Evolutionary conservation across 768 basidiomycete genomes (phyloP).

Genomic region (Pleurotus salmoneostramineus): DNA sequence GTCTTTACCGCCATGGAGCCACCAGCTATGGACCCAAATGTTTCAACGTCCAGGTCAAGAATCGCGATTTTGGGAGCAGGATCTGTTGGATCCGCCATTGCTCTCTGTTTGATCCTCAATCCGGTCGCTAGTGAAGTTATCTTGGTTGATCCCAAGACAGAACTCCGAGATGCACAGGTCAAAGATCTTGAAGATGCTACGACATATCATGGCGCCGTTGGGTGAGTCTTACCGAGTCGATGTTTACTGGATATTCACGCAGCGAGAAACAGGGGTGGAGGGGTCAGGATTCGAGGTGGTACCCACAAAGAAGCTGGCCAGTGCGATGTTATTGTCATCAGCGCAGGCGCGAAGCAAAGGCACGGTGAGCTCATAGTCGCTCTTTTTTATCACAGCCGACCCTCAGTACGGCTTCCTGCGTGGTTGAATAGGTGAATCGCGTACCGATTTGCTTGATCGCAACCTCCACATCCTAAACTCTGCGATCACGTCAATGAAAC

Average conservation of each 20-base stretch:
- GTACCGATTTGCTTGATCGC: conserved; percentile 11
- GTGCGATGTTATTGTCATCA: conserved; percentile 13
- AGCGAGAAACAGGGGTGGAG: neutral
- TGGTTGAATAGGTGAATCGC: conserved; percentile 8
- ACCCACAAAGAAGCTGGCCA: conserved; percentile 10
- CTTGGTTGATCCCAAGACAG: conserved; percentile 10
- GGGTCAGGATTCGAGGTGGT: conserved; percentile 6
- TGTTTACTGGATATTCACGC: neutral
- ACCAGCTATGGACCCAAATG: conserved; percentile 7
- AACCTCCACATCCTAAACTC: conserved; percentile 9
- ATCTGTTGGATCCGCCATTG: conserved; percentile 12
- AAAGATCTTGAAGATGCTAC: conserved; percentile 12
- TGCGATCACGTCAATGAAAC: conserved; percentile 10
- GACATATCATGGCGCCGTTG: conserved; percentile 1
- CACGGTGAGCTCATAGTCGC: neutral
- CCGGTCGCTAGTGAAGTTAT: conserved; percentile 9
- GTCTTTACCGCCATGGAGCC: neutral
- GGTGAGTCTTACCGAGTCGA: neutral
- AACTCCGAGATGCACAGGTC: conserved; percentile 10
- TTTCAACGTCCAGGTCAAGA: conserved; percentile 3
- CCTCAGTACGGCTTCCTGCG: too few species aligned
- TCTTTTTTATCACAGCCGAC: too few species aligned
- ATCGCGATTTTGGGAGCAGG: conserved; percentile 14
- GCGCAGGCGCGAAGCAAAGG: conserved; percentile 13
- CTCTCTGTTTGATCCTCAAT: conserved; percentile 12